Percentiles rank a stretch among this genome's conserved stretches.
Evolutionary conservation across 345 rosid genomes (phyloP).

Genomic region (Clausena lansium): DNA sequence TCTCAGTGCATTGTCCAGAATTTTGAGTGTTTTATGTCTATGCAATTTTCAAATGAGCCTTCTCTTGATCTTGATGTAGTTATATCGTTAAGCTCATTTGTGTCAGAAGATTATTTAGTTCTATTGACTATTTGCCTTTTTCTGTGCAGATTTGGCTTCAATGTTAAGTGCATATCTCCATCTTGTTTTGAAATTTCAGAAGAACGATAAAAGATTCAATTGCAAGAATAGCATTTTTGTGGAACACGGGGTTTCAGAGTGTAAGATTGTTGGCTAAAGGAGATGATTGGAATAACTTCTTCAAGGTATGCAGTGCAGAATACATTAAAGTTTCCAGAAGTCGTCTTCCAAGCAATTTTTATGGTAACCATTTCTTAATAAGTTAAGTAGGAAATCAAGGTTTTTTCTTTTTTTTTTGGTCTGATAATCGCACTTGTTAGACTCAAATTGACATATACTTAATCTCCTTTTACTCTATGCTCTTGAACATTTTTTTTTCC

Average conservation of each 20-base stretch:
- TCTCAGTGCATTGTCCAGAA: neutral
- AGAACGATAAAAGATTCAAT: conserved; percentile 41
- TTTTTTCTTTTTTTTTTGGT: too few relatives aligned
- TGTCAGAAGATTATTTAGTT: neutral
- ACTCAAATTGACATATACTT: neutral
- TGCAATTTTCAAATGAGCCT: neutral
- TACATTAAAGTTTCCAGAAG: neutral
- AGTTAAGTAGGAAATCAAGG: neutral
- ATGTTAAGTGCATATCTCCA: conserved; percentile 38
- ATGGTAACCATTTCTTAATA: neutral
- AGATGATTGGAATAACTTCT: conserved; percentile 61
- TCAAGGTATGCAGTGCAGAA: conserved; percentile 39
- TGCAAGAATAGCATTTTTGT: conserved; percentile 35
- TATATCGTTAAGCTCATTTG: neutral
- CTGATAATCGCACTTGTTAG: neutral
- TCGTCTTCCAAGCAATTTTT: neutral
- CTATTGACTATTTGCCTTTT: conserved; percentile 15
- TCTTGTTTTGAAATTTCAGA: conserved; percentile 58
- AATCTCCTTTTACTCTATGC: neutral
- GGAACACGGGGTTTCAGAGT: conserved; percentile 51
- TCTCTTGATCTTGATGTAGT: neutral
- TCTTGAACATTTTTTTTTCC: neutral
- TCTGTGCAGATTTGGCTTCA: conserved; percentile 53
- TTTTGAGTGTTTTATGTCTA: neutral
- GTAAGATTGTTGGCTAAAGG: conserved; percentile 52